Evolutionary conservation across 2,329 filamentous ascomycete species (phyloP), one percentile per base, ranked within the genome.

Genomic region (Clonostachys rosea): DNA sequence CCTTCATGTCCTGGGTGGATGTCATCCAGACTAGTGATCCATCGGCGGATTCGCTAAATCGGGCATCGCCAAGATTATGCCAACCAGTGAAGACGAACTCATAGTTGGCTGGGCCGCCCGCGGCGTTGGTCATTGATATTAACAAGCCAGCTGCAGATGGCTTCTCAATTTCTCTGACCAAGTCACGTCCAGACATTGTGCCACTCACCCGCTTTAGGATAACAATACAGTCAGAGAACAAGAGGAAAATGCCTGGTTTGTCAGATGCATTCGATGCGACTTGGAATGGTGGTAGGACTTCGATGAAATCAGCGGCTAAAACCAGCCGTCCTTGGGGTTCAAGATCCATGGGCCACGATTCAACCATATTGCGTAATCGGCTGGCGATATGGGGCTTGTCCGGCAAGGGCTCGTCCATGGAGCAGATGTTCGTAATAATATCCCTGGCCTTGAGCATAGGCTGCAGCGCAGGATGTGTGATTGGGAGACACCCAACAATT

Each of bases 401-500:
- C 4, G 73, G 80, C 57, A 65, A 74, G 58, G 59, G 87, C 61
- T 70, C 87, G 57, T 96, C 92, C 69, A 96, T 85, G 14, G 92
- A 95, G 66, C 94, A 99, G 40, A 99, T 99, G 46, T 95, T 94
- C 17, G 91, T 91, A 54, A 99, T 91, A 46, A 96, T 88, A 63
- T 97, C 94, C 54, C 92, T 81, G 1, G 94, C 91, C 61, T 90
- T 91, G 40, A 96, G 79, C 68, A 99, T 85, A 4, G 79, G 77
- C 54, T 87, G 86, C 46, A 96, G 76, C 1, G 91, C 91, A 4
- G 91, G 89, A 62, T 97, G 91, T 9, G 87, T 84, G 44, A 91
- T 81, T 5, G 92, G 91, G 16, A 97, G 78, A 50, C 87, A 91
- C 54, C 86, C 84, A 43, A 94, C 81, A 60, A 99, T 96, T 59